phyloP scores from a whole-genome alignment of 805 yeast genomes.

The Saturnispora zaruensis region DNA sequence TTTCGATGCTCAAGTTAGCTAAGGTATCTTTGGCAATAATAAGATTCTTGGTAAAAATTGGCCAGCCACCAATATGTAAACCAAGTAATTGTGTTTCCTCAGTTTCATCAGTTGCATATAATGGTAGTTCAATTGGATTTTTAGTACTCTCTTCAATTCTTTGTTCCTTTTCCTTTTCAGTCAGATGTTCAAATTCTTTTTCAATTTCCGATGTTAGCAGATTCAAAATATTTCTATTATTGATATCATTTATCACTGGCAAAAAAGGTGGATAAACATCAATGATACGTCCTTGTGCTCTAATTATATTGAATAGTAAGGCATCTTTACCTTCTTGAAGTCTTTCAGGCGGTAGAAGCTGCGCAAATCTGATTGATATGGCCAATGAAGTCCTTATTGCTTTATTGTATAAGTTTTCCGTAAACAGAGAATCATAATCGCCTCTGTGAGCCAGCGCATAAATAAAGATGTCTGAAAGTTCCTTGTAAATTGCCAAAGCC shows the following conservation, averaged over 20 bases:
- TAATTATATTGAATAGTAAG: slow-evolving; percentile 17
- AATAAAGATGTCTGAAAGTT: slow-evolving; percentile 11
- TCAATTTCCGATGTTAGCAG: slow-evolving; percentile 13
- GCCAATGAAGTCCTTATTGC: slow-evolving; percentile 17
- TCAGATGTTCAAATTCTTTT: slow-evolving; percentile 6
- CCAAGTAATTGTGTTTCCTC: slow-evolving; percentile 18
- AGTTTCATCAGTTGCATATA: slow-evolving; percentile 17
- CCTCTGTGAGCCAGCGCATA: slow-evolving; percentile 10
- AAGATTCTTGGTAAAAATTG: slow-evolving; percentile 19
- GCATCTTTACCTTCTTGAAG: slow-evolving; percentile 17
- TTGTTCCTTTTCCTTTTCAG: slow-evolving; percentile 7
- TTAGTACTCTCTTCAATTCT: slow-evolving; percentile 14
- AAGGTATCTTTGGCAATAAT: slow-evolving; percentile 21
- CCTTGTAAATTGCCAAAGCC: slow-evolving; percentile 22
- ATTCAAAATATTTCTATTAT: slow-evolving; percentile 13
- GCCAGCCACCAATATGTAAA: slow-evolving; percentile 24
- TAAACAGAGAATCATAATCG: slow-evolving; percentile 6
- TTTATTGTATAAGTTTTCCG: slow-evolving; percentile 13
- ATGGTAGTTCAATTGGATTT: slow-evolving; percentile 17
- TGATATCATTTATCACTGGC: slow-evolving; percentile 15
- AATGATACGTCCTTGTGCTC: slow-evolving; percentile 20
- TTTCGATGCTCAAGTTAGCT: slow-evolving; percentile 21
- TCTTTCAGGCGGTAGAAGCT: slow-evolving; percentile 18
- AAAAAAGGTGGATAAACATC: slow-evolving; percentile 23
- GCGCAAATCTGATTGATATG: slow-evolving; percentile 19